Conservation (phyloP, 2,329 filamentous ascomycete genomes). For the Neonectria ditissima region DNA sequence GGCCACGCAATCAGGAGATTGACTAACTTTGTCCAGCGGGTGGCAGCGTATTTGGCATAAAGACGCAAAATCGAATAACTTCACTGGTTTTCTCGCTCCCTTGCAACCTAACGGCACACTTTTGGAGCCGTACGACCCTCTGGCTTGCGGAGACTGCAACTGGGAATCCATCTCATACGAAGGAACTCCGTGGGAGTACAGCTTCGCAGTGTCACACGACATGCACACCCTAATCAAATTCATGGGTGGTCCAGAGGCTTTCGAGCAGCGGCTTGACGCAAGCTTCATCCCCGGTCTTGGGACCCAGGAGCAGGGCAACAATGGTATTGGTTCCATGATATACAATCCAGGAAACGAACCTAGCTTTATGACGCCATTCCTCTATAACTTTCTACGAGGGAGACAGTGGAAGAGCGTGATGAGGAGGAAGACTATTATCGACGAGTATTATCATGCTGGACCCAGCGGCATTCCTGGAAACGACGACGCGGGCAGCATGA, state of each 20-base stretch:
- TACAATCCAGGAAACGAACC: constrained; percentile 70
- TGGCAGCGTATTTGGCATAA: constrained; percentile 72
- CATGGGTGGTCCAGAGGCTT: constrained; percentile 62
- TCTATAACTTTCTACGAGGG: constrained; percentile 64
- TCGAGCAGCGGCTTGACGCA: constrained; percentile 61
- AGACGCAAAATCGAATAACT: constrained; percentile 57
- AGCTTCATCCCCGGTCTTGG: constrained; percentile 54
- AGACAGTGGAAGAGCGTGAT: constrained; percentile 64
- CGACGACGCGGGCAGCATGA: constrained; percentile 69
- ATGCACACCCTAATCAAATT: constrained; percentile 62
- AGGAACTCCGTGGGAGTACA: constrained; percentile 62
- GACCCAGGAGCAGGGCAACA: constrained; percentile 60
- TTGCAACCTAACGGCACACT: constrained; percentile 48
- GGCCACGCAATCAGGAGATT: no score
- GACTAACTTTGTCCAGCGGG: constrained; percentile 46
- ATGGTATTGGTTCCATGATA: constrained; percentile 57
- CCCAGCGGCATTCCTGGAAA: constrained; percentile 65
- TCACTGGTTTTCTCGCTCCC: constrained; percentile 69
- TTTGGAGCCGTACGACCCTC: constrained; percentile 57
- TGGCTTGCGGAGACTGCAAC: constrained; percentile 63
- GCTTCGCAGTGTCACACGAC: constrained; percentile 70
- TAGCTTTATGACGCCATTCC: constrained; percentile 65
- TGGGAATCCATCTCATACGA: constrained; percentile 56
- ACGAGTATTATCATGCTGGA: constrained; percentile 55
- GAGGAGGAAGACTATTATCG: constrained; percentile 61